Base-by-base conservation (phyloP, 2,329 filamentous ascomycete species). In the Curvularia spicifera region DNA sequence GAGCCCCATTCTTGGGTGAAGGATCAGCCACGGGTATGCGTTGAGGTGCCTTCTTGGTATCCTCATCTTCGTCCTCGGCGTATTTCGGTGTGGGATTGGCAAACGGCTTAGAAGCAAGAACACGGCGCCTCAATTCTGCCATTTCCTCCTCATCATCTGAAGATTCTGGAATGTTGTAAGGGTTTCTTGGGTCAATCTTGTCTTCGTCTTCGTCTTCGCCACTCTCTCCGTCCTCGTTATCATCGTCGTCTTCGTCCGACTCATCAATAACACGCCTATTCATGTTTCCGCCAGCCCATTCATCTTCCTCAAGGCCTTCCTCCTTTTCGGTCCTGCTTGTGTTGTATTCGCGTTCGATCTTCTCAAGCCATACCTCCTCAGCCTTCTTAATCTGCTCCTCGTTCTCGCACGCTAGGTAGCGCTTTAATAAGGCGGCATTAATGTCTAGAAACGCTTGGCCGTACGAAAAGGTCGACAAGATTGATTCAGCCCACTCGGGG, bases 101-200 rank as follows among this genome's bases (percentile, higher is more conserved):
- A 71, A 99, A 99, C 0, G 93, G 87, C 73, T 94, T 97, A 6
- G 94, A 97, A 6, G 89, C 90, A 2, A 99, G 84, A n/a, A 98
- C 92, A 68, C 91, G 91, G 53, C 90, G 87, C 48, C 95, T 86
- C 51, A 99, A 89, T 71, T 96, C 93, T 35, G 91, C 93, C 93
- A 98, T 98, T 72, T 93, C 89, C 51, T 91, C 90, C 68, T 96
- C 92, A 56, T 97, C 89, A 56, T 91, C 91, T 31, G 86, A 87
- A 4, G 77, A 76, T 54, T 93, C 90, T 9, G 92, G 92, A 45
- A 96, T 85, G 53, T 86, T 89, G 69, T 89, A 93, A 0, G 88
- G 88, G 67, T 95, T 91, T 65, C 83, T 77, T 22, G 84, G 78
- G 26, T 82, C 78, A 15, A 82, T 80, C 8, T 83, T 79, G 22